Evolutionary conservation across 108 stramenopile genomes (phyloP).

Genomic region (Nitzschia inconspicua): DNA sequence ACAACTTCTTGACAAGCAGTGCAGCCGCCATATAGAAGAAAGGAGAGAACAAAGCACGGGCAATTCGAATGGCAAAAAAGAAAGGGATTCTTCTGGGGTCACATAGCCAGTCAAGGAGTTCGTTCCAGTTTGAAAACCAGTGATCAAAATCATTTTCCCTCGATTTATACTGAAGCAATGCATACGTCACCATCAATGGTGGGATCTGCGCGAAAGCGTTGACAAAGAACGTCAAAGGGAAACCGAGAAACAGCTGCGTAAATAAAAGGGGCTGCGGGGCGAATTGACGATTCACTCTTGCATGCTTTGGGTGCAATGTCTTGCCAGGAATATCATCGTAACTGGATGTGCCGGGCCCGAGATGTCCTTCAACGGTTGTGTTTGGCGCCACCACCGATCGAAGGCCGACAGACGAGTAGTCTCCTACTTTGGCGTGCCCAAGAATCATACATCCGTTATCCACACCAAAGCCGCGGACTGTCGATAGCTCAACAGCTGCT

Average conservation of each 20-base stretch:
- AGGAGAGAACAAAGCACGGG: conserved; percentile 21
- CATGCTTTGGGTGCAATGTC: not conserved
- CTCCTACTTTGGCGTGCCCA: conserved; percentile 37
- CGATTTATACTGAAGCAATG: too few relatives aligned
- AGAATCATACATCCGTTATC: conserved; percentile 53
- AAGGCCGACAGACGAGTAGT: conserved; percentile 35
- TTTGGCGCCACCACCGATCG: conserved; percentile 49
- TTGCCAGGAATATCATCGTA: conserved; percentile 34
- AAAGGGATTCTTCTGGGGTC: conserved; percentile 38
- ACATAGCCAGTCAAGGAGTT: conserved; percentile 44
- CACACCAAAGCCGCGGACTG: conserved; percentile 41
- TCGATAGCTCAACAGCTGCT: conserved; percentile 38
- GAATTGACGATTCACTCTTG: conserved; percentile 21
- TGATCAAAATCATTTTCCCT: not conserved
- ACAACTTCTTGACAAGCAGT: conserved; percentile 34
- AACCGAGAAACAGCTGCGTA: conserved; percentile 8
- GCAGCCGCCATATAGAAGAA: conserved; percentile 41
- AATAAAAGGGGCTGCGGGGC: conserved; percentile 27
- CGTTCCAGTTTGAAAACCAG: conserved; percentile 10
- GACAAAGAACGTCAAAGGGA: conserved; percentile 24
- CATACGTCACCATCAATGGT: conserved; percentile 18
- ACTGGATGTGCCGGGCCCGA: conserved; percentile 37
- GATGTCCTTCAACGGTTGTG: conserved; percentile 23
- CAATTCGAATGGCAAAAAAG: conserved; percentile 42
- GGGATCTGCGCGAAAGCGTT: conserved; percentile 28